These are phyloP conservation scores for Apostasia ramifera DNA, from an alignment of 106 monocot species.

Conservation along the genomic window DNA sequence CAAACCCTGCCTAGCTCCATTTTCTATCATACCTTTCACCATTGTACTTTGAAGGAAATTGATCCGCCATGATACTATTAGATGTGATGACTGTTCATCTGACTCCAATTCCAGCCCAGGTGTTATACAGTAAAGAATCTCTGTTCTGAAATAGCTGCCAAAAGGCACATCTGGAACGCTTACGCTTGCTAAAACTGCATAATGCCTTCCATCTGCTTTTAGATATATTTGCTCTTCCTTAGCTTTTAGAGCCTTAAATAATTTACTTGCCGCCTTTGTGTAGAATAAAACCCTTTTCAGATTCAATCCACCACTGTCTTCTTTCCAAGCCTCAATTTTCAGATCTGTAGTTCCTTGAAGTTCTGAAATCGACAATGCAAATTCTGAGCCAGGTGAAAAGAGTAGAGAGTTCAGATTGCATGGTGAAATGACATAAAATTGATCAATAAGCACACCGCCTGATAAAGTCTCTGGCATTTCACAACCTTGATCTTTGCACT, in stretches of 20 bases:
- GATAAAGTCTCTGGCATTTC: conserved; percentile 47
- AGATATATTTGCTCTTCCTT: conserved; percentile 61
- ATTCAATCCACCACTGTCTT: conserved; percentile 10
- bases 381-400: conserved; percentile 56
- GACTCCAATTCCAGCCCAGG: conserved; percentile 24
- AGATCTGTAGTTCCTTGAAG: conserved; percentile 34
- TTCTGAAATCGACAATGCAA: conserved; percentile 25
- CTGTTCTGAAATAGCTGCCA: conserved; percentile 57
- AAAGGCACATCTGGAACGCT: conserved; percentile 63
- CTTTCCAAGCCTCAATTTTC: conserved; percentile 35
- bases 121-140: conserved; percentile 50
- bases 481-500: conserved; percentile 15
- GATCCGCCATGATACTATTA: conserved; percentile 50
- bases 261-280: conserved; percentile 43
- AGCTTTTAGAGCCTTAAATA: conserved; percentile 55
- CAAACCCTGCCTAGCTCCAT: conserved; percentile 39
- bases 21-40: conserved; percentile 64
- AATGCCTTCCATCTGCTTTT: conserved; percentile 58
- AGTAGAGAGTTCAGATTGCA: conserved; percentile 39
- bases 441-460: conserved; percentile 49
- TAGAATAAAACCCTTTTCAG: conserved; percentile 42
- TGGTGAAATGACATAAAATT: conserved; percentile 34
- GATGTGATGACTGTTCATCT: conserved; percentile 33
- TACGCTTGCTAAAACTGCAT: conserved; percentile 38
- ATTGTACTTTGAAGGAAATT: conserved; percentile 61